Conservation (phyloP, 2,329 filamentous ascomycete genomes). For the Alternaria panax region DNA sequence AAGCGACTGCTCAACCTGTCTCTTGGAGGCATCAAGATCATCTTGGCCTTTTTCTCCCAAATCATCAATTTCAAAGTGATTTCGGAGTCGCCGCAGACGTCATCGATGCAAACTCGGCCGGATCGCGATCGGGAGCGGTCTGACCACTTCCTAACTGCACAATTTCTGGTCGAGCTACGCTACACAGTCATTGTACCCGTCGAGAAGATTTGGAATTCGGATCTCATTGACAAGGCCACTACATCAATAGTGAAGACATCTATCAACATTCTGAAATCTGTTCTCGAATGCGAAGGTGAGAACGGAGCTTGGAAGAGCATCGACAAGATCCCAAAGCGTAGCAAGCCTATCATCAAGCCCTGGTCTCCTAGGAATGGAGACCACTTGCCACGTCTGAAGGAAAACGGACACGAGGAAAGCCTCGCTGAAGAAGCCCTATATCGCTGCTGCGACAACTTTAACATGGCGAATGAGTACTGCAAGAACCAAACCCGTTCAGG, state of each 20-base stretch:
- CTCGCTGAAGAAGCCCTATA: slow-evolving; percentile 82
- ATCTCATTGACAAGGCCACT: slow-evolving; percentile 80
- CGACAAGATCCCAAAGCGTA: slow-evolving; percentile 63
- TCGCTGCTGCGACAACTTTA: slow-evolving; percentile 73
- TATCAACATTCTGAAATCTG: slow-evolving; percentile 81
- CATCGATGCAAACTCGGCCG: slow-evolving; percentile 58
- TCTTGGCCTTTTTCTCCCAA: slow-evolving; percentile 80
- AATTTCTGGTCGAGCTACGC: slow-evolving; percentile 87
- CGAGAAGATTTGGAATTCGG: slow-evolving; percentile 82
- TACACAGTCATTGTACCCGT: slow-evolving; percentile 79
- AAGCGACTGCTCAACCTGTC: slow-evolving; percentile 55
- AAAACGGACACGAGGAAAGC: slow-evolving; percentile 61
- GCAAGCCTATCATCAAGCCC: slow-evolving; percentile 56
- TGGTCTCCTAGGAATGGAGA: slow-evolving; percentile 62
- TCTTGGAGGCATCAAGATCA: slow-evolving; percentile 75
- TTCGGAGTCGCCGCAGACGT: slow-evolving; percentile 74
- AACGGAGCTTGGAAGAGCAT: slow-evolving; percentile 66
- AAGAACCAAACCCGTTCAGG: slow-evolving; percentile 65
- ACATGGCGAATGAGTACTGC: slow-evolving; percentile 76
- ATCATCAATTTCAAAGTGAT: slow-evolving; percentile 81
- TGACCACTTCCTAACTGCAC: slow-evolving; percentile 71
- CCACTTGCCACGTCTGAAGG: slow-evolving; percentile 53
- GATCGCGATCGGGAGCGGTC: slow-evolving; percentile 64
- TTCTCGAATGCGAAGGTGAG: slow-evolving; percentile 81
- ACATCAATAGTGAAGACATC: slow-evolving; percentile 78